Conservation (phyloP, 129 eudicot species). For the Lactuca saligna region DNA sequence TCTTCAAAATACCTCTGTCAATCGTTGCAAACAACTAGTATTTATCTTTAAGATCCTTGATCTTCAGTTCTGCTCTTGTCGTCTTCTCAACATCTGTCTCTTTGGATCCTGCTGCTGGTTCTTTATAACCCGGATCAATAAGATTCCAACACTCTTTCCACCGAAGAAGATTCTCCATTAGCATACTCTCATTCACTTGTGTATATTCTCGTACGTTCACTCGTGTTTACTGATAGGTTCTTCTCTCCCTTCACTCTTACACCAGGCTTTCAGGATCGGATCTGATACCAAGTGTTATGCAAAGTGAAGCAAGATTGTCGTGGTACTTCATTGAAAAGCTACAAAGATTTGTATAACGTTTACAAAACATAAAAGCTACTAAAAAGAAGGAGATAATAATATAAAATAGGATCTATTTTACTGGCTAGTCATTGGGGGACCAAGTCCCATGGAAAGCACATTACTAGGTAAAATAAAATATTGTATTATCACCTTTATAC, state of each 20-base stretch:
- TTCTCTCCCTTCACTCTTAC: neutral
- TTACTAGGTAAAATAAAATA: too few species aligned
- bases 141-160: slow-evolving; percentile 3
- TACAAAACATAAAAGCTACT: neutral
- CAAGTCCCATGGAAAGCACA: too few species aligned
- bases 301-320: neutral
- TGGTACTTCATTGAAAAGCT: neutral
- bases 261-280: neutral
- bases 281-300: neutral
- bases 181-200: neutral
- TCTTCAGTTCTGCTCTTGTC: neutral
- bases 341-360: neutral
- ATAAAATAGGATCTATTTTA: too few species aligned
- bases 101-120: neutral
- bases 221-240: neutral
- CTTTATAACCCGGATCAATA: neutral
- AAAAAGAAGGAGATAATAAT: too few species aligned
- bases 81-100: neutral
- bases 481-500: too few species aligned
- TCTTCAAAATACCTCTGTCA: slow-evolving; percentile 2
- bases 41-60: neutral
- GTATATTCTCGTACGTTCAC: neutral
- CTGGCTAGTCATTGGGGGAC: too few species aligned
- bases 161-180: neutral
- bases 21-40: neutral